Conservation (phyloP, 805 yeast species). For the Wickerhamia fluorescens region DNA sequence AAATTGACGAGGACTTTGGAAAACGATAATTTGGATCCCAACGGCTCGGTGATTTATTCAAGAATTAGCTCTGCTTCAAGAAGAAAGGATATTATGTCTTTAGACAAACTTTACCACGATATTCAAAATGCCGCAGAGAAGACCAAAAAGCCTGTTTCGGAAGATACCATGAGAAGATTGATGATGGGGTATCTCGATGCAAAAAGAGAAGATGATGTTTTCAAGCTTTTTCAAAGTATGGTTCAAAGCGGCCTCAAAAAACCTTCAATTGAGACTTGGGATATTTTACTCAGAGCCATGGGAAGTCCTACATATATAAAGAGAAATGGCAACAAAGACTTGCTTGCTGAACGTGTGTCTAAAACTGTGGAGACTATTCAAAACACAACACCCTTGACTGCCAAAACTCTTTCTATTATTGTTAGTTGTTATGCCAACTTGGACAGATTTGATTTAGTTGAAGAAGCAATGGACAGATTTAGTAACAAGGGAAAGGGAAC, state of each 20-base stretch:
- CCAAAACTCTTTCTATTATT: slow-evolving; percentile 42
- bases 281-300: slow-evolving; percentile 46
- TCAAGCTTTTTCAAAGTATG: slow-evolving; percentile 46
- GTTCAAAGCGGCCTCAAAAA: slow-evolving; percentile 24
- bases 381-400: slow-evolving; percentile 29
- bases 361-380: slow-evolving; percentile 19
- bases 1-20: slow-evolving; percentile 5
- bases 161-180: slow-evolving; percentile 33
- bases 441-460: slow-evolving; percentile 35
- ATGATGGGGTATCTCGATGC: slow-evolving; percentile 41
- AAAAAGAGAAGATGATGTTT: slow-evolving; percentile 28
- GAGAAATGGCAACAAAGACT: slow-evolving; percentile 21
- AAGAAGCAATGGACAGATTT: slow-evolving; percentile 27
- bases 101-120: slow-evolving; percentile 18
- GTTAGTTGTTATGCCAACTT: slow-evolving; percentile 39
- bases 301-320: slow-evolving; percentile 24
- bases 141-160: slow-evolving; percentile 28
- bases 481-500: slow-evolving; percentile 12
- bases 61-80: slow-evolving; percentile 16
- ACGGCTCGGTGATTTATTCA: slow-evolving; percentile 16
- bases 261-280: slow-evolving; percentile 52
- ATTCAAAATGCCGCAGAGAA: slow-evolving; percentile 16
- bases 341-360: slow-evolving; percentile 16
- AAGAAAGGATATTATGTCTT: slow-evolving; percentile 10
- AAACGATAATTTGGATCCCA: slow-evolving; percentile 26